These are phyloP conservation scores for Melampsora americana DNA, from an alignment of 1,284 basidiomycete species.

Conservation along the genomic window DNA sequence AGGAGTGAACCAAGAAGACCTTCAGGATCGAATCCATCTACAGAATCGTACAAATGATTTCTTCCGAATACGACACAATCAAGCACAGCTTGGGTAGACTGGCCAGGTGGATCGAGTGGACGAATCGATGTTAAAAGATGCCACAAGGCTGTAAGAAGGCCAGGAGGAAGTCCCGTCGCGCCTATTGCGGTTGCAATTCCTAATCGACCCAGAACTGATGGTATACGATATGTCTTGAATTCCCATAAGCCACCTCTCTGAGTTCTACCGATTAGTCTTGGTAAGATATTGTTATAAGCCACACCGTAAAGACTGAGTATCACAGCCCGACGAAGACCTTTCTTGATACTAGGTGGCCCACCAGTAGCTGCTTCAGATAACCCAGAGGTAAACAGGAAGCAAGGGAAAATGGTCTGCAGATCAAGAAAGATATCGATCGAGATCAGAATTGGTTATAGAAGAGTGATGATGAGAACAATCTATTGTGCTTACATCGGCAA, in stretches of 20 bases:
- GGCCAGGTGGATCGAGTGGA: constrained; percentile 9
- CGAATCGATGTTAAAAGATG: constrained; percentile 7
- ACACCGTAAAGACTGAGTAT: constrained; percentile 27
- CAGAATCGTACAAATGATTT: constrained; percentile 18
- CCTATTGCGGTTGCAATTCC: constrained; percentile 3
- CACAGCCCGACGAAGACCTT: constrained; percentile 1
- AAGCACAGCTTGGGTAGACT: constrained; percentile 11
- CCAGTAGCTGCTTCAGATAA: not conserved
- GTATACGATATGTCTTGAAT: constrained; percentile 26
- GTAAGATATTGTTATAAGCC: constrained; percentile 29
- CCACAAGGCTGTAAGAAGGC: not conserved
- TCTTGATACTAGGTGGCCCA: not conserved
- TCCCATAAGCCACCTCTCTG: not conserved
- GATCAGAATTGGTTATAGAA: not conserved
- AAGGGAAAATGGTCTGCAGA: constrained; percentile 34
- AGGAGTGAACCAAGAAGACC: constrained; percentile 29
- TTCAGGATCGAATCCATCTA: constrained; percentile 26
- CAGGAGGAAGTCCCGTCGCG: not conserved
- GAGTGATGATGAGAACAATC: not conserved
- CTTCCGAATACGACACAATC: constrained; percentile 15
- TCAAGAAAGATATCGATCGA: not conserved
- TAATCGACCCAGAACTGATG: constrained; percentile 27
- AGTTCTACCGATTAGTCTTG: constrained; percentile 5
- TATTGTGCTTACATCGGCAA: constrained; percentile 30
- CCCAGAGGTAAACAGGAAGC: constrained; percentile 38